A percentile compares a stretch with the other conserved stretches of the same genome.
phyloP scores from a whole-genome alignment of 306 rosid species.

The Potentilla sterilis region DNA sequence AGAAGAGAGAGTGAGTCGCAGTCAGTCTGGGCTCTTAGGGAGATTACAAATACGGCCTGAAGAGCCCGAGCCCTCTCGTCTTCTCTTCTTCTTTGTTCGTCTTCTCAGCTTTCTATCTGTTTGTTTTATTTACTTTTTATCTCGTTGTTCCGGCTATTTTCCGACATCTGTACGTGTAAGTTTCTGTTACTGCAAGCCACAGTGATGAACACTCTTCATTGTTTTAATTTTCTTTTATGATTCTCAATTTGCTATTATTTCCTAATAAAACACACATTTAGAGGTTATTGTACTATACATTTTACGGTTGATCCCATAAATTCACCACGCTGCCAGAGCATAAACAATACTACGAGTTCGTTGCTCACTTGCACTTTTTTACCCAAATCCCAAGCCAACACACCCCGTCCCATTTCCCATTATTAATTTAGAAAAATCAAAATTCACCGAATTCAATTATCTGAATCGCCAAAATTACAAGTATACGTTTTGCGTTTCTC shows the following conservation, averaged over 20 bases:
- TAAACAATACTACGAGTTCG: neutral
- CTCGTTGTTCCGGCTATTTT: slow-evolving; percentile 1
- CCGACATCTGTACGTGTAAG: slow-evolving; percentile 11
- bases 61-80: neutral
- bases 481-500: neutral
- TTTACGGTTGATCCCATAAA: too few species aligned
- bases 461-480: slow-evolving; percentile 3
- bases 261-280: too few species aligned
- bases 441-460: neutral
- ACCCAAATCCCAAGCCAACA: too few species aligned
- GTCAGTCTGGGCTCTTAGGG: neutral
- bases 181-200: too few species aligned
- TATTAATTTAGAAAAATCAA: neutral
- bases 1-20: neutral
- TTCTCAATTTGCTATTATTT: too few species aligned
- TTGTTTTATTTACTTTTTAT: neutral
- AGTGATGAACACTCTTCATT: too few species aligned
- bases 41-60: neutral
- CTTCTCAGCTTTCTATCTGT: neutral
- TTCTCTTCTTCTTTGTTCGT: neutral
- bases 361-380: neutral
- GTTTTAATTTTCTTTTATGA: too few species aligned
- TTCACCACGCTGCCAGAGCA: neutral
- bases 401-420: neutral
- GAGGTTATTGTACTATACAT: too few species aligned